phyloP scores from a whole-genome alignment of 2,329 filamentous ascomycete species.

The Colletotrichum sp. region DNA sequence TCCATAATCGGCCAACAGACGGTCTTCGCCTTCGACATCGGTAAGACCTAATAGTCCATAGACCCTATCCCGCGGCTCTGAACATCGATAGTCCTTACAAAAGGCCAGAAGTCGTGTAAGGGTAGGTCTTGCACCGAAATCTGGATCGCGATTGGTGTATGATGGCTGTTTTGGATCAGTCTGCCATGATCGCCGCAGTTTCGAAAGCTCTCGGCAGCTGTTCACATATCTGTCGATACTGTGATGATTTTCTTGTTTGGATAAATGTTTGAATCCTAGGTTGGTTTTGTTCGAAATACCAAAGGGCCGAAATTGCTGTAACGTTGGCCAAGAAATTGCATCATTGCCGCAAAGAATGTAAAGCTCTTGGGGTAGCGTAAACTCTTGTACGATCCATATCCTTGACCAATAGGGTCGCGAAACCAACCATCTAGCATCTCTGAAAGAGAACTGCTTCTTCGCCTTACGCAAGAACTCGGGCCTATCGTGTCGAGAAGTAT shows the following conservation, averaged over 20 bases:
- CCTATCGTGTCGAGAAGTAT: constrained; percentile 24
- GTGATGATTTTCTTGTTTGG: background rate
- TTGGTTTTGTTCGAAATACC: background rate
- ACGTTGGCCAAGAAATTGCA: background rate
- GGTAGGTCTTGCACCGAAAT: constrained; percentile 17
- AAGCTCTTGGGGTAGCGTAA: background rate
- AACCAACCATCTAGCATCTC: background rate
- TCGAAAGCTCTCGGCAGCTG: background rate
- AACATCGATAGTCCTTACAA: constrained; percentile 17
- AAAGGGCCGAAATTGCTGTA: background rate
- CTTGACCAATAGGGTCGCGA: background rate
- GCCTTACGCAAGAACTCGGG: constrained; percentile 17
- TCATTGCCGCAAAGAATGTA: background rate
- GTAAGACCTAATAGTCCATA: constrained; percentile 28
- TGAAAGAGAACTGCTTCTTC: background rate
- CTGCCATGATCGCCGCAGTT: background rate
- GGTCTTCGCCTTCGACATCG: background rate
- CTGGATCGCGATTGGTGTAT: background rate
- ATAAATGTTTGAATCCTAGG: background rate
- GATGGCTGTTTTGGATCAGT: background rate
- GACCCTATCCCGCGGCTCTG: constrained; percentile 26
- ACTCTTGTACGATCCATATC: constrained; percentile 7
- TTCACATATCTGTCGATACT: background rate
- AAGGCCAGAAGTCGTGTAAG: constrained; percentile 25
- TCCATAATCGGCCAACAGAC: background rate